Evolutionary conservation across 2,329 filamentous ascomycete species (phyloP).

Genomic region (Didymellaceae sp.): DNA sequence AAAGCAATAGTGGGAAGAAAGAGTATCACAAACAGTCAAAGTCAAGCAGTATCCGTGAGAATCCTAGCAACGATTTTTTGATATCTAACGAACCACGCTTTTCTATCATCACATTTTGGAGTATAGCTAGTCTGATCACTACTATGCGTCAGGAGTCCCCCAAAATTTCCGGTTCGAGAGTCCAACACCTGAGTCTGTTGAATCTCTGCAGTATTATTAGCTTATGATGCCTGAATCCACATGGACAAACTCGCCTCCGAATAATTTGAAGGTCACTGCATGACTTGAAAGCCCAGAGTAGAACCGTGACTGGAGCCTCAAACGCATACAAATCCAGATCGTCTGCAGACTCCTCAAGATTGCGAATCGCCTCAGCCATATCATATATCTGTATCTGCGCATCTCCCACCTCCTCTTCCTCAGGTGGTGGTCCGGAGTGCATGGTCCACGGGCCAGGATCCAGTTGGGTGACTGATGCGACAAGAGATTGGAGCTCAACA

Average conservation of each 20-base stretch:
- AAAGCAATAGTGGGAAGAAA: not conserved
- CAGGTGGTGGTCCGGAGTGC: slow-evolving; percentile 18
- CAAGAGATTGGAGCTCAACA: slow-evolving; percentile 22
- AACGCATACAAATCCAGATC: slow-evolving; percentile 23
- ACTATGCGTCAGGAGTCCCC: no score
- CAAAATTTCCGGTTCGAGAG: no score
- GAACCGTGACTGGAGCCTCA: slow-evolving; percentile 21
- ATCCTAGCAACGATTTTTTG: no score
- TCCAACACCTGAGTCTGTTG: no score
- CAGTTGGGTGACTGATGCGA: slow-evolving; percentile 20
- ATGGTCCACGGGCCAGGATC: slow-evolving; percentile 38
- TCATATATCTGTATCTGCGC: slow-evolving; percentile 3
- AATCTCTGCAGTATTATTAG: no score
- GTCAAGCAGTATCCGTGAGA: no score
- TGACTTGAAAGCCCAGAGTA: slow-evolving; percentile 31
- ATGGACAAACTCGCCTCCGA: not conserved
- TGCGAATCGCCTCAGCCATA: slow-evolving; percentile 28
- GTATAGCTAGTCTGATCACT: no score
- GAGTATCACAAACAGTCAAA: not conserved
- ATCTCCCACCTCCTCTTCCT: slow-evolving; percentile 17
- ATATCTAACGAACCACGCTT: no score
- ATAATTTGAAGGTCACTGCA: slow-evolving; percentile 9
- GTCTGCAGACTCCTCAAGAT: slow-evolving; percentile 24
- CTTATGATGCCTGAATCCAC: no score
- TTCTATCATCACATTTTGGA: no score